Conservation (phyloP, 768 basidiomycete species). For the Trametes gibbosa region DNA sequence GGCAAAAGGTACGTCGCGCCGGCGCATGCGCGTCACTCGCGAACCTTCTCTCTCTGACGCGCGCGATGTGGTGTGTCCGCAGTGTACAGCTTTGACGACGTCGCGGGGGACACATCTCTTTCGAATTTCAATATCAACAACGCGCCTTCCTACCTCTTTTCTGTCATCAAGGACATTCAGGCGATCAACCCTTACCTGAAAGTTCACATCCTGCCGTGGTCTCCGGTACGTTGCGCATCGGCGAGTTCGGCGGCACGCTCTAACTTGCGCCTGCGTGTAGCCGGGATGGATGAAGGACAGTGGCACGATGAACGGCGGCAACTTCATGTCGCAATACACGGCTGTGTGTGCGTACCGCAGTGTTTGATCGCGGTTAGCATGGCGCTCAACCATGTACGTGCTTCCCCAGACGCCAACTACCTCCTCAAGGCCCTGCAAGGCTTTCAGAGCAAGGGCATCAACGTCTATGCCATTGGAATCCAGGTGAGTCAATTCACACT, state of each 20-base stretch:
- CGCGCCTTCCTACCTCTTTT: constrained; percentile 62
- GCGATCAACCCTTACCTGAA: constrained; percentile 51
- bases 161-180: constrained; percentile 60
- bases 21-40: background rate
- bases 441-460: constrained; percentile 58
- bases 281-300: constrained; percentile 80
- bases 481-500: constrained; percentile 42
- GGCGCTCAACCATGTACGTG: background rate
- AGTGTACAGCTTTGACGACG: constrained; percentile 68
- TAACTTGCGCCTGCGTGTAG: no score
- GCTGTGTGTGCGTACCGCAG: constrained; percentile 41
- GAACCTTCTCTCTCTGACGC: background rate
- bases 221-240: constrained; percentile 49
- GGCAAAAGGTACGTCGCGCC: constrained; percentile 40
- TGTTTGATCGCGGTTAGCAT: no score
- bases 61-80: background rate
- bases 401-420: constrained; percentile 59
- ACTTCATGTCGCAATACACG: constrained; percentile 47
- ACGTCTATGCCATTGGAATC: constrained; percentile 61
- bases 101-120: constrained; percentile 59
- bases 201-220: constrained; percentile 70
- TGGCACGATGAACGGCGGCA: constrained; percentile 66
- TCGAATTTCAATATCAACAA: constrained; percentile 52
- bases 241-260: no score
- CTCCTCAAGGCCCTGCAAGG: constrained; percentile 72